A percentile compares a stretch with the other conserved stretches of the same genome.
Evolutionary conservation across 441 rosid species (phyloP).

Genomic region (Monsonia emarginata): DNA sequence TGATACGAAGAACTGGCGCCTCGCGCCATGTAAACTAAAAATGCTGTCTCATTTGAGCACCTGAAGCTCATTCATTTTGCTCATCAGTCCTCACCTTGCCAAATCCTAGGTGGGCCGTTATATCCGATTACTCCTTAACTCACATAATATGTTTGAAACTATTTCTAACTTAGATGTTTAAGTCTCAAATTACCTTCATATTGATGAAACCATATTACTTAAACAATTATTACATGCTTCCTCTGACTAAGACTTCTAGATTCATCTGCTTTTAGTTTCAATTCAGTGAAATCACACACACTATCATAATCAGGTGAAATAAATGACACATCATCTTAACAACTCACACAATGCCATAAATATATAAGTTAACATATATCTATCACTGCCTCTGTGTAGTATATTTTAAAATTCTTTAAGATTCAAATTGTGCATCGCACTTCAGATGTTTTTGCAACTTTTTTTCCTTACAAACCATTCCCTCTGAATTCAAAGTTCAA

Average conservation of each 20-base stretch:
- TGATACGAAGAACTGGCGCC: neutral
- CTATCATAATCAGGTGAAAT: neutral
- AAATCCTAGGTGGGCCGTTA: neutral
- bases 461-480: neutral
- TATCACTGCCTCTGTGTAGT: too few relatives aligned
- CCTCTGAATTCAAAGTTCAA: neutral
- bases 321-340: neutral
- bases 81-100: neutral
- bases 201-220: too few relatives aligned
- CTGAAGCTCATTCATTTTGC: neutral
- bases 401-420: neutral
- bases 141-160: neutral
- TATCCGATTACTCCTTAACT: neutral
- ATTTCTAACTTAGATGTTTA: neutral
- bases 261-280: neutral
- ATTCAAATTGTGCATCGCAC: neutral
- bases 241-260: neutral
- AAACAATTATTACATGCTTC: neutral
- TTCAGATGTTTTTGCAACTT: neutral
- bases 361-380: neutral
- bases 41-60: neutral
- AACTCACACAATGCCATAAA: neutral
- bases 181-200: too few relatives aligned
- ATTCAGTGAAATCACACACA: neutral
- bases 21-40: neutral